Percentiles rank a stretch among this genome's conserved stretches.
Evolutionary conservation across 495 filamentous ascomycete genomes (phyloP).

Genomic region (Lepraria neglecta): DNA sequence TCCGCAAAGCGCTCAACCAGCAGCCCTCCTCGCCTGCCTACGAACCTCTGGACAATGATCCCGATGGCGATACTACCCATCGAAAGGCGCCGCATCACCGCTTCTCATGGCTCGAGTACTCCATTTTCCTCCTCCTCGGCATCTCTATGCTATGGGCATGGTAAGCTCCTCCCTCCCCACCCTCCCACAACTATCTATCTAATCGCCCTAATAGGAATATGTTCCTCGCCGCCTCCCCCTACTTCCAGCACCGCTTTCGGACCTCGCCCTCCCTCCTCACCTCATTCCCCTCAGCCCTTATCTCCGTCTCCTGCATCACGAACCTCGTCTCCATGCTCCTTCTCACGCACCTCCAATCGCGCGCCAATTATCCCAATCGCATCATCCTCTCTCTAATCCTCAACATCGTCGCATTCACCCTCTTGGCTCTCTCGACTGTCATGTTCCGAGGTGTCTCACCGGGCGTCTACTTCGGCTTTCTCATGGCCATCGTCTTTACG

Average conservation of each 20-base stretch:
- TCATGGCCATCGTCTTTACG: conserved; percentile 75
- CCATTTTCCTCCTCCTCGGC: conserved; percentile 78
- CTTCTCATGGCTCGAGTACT: conserved; percentile 77
- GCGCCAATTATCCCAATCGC: conserved; percentile 76
- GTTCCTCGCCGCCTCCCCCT: conserved; percentile 69
- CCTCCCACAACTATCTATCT: background rate
- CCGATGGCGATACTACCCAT: conserved; percentile 9
- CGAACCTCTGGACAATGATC: conserved; percentile 24
- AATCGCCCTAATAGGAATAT: conserved; percentile 67
- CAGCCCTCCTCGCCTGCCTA: conserved; percentile 22
- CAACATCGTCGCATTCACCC: conserved; percentile 62
- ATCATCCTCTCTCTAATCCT: conserved; percentile 68
- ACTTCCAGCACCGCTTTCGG: conserved; percentile 69
- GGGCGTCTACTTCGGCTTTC: conserved; percentile 65
- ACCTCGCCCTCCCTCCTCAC: conserved; percentile 60
- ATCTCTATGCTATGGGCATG: conserved; percentile 95
- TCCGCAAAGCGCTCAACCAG: conserved; percentile 24
- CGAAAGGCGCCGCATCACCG: conserved; percentile 12
- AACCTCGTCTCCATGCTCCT: conserved; percentile 68
- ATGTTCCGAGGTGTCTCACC: conserved; percentile 54
- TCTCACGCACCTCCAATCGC: conserved; percentile 69
- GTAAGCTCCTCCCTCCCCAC: conserved; percentile 45
- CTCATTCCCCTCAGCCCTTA: conserved; percentile 82
- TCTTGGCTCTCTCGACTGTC: conserved; percentile 75
- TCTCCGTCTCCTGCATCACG: conserved; percentile 76